A percentile compares a stretch with the other conserved stretches of the same genome.
phyloP scores from a whole-genome alignment of 495 filamentous ascomycete genomes.

The Margaritispora aquatica region DNA sequence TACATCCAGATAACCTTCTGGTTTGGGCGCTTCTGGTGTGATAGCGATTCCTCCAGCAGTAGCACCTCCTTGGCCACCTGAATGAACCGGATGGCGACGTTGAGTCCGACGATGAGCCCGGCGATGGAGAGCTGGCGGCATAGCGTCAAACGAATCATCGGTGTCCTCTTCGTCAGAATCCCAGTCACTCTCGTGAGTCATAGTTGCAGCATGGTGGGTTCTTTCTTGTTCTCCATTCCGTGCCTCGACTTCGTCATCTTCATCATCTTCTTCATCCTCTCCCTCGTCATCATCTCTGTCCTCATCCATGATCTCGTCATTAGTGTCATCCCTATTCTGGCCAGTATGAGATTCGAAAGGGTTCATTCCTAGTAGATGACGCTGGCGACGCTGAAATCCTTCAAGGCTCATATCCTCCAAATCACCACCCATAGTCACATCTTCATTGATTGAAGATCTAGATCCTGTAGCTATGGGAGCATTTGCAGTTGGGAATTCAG shows the following conservation, averaged over 20 bases:
- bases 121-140: too few relatives aligned
- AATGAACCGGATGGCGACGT: not conserved
- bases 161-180: not conserved
- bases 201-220: too few relatives aligned
- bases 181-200: too few relatives aligned
- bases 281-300: not conserved
- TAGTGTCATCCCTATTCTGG: not conserved
- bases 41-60: not conserved
- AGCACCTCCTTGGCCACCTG: not conserved
- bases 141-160: not conserved
- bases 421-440: not conserved
- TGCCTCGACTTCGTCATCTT: too few relatives aligned
- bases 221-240: too few relatives aligned
- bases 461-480: not conserved
- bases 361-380: not conserved
- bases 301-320: not conserved
- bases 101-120: too few relatives aligned
- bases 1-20: not conserved
- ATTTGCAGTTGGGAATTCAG: not conserved
- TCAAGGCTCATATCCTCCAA: not conserved
- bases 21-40: not conserved
- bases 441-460: not conserved
- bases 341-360: not conserved
- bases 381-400: not conserved
- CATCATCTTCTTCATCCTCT: not conserved